Base-by-base conservation (phyloP, 352 stramenopile species). In the Pythium grandisporangium region DNA sequence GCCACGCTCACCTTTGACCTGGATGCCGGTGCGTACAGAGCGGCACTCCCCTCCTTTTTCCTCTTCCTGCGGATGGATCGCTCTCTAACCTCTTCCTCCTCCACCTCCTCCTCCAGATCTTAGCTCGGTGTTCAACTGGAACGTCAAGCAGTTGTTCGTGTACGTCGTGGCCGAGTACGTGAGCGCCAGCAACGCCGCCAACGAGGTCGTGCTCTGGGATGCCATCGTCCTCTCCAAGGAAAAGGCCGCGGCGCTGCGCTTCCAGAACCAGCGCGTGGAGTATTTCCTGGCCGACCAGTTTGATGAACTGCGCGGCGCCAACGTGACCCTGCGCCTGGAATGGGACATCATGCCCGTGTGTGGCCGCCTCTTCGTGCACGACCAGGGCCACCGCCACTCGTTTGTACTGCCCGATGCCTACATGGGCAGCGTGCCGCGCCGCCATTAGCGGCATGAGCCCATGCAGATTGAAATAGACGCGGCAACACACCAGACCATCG, bases 61-160 rank as follows among this genome's bases (percentile, higher is more conserved):
- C 20, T 49, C 27, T 24, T n/a, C 43, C 8, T 32, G 7, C 46
- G 20, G 13, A 22, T 46, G 4, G 2, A 14, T 55, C 13, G 42
- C 3, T 37, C 14, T 27, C 17, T 16, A 21, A 42, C 19, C 24
- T 22, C 7, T 29, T 42, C 17, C 5, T 42, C 6, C 14, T 42
- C 12, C 13, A n/a, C n/a, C n/a, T n/a, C n/a, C n/a, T n/a, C 30
- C 5, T 22, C 6, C 34, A 84, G 79, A 93, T 16, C 41, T 93
- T 42, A 81, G 70, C 57, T 89, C 78, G 20, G 78, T 90, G 21
- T 93, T 93, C 69, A 93, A 93, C 55, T 93, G 80, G 80, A 93
- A 93, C 58, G 78, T 88, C 24, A 93, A 91, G 71, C 77, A 91
- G 61, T 56, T 93, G 40, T 93, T 93, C 37, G 77, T 91, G 56